phyloP scores from a whole-genome alignment of 1,139 yeast species.

The Candida smagusa region DNA sequence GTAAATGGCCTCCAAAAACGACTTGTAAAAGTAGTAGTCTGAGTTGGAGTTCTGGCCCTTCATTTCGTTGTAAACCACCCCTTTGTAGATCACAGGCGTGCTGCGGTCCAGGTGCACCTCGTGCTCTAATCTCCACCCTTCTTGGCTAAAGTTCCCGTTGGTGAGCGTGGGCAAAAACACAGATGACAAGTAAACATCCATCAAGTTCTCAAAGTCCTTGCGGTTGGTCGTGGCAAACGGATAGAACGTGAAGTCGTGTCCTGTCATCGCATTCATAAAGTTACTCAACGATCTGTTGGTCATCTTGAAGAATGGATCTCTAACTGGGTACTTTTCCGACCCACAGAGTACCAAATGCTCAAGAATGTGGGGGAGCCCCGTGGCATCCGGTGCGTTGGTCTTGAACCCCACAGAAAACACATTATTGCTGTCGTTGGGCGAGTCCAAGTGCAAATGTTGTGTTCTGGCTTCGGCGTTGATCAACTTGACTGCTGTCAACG shows the following conservation, averaged over 20 bases:
- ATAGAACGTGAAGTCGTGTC: conserved; percentile 90
- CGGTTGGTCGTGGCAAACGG: conserved; percentile 94
- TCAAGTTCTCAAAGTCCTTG: conserved; percentile 76
- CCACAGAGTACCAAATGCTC: conserved; percentile 97
- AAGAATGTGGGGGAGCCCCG: conserved; percentile 94
- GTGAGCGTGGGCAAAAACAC: conserved; percentile 79
- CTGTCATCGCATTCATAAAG: conserved; percentile 99
- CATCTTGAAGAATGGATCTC: conserved; percentile 98
- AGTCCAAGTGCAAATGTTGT: conserved; percentile 79
- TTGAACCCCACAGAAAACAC: conserved; percentile 89
- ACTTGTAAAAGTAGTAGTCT: conserved; percentile 78
- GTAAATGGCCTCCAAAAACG: conserved; percentile 80
- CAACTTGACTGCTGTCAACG: conserved; percentile 73
- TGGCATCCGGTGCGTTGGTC: conserved; percentile 88
- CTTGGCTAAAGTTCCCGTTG: conserved; percentile 84
- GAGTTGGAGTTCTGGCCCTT: conserved; percentile 95
- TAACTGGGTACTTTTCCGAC: conserved; percentile 81
- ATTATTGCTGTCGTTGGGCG: conserved; percentile 71
- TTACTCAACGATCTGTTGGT: conserved; percentile 80
- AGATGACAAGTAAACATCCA: conserved; percentile 86
- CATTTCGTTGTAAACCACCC: conserved; percentile 98
- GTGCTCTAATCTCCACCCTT: conserved; percentile 96
- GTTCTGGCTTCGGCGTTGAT: conserved; percentile 69
- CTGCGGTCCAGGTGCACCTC: conserved; percentile 52
- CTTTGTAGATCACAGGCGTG: conserved; percentile 74